These are phyloP conservation scores for Geoglossum glabrum DNA, from an alignment of 495 filamentous ascomycete genomes.

Conservation along the genomic window DNA sequence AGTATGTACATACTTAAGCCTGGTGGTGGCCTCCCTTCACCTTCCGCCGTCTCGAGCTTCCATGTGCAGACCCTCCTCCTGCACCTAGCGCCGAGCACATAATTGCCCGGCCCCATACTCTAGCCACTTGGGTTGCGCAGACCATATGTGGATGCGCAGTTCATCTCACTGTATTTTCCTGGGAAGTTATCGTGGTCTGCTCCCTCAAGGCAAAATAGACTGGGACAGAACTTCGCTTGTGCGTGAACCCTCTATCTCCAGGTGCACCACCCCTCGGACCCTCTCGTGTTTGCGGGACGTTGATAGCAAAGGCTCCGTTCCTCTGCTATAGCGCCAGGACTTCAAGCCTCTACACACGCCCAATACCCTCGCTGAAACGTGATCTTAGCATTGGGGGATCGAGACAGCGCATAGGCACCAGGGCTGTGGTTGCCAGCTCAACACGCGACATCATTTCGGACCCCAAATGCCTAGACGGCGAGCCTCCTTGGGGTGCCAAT, in stretches of 20 bases:
- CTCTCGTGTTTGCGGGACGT: not conserved
- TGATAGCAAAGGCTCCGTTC: not conserved
- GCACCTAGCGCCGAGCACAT: not conserved
- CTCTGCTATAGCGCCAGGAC: not conserved
- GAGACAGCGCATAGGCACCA: not conserved
- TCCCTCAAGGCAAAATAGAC: not conserved
- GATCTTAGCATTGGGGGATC: not conserved
- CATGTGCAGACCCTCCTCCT: not conserved
- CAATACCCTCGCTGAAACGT: not conserved
- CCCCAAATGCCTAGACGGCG: not conserved
- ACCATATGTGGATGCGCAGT: not conserved
- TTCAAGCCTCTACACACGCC: not conserved
- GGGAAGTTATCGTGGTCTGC: not conserved
- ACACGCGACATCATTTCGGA: not conserved
- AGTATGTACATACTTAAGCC: not conserved
- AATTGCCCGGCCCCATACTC: not conserved
- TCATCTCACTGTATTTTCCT: not conserved
- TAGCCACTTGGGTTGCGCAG: not conserved
- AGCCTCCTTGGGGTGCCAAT: not conserved
- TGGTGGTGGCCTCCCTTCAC: not conserved
- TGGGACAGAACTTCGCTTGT: not conserved
- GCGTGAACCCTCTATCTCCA: not conserved
- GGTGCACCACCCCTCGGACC: not conserved
- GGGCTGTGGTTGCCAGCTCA: not conserved
- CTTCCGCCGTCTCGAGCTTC: not conserved